phyloP scores from a whole-genome alignment of 176 grass and related monocot species.

The Carex scoparia region DNA sequence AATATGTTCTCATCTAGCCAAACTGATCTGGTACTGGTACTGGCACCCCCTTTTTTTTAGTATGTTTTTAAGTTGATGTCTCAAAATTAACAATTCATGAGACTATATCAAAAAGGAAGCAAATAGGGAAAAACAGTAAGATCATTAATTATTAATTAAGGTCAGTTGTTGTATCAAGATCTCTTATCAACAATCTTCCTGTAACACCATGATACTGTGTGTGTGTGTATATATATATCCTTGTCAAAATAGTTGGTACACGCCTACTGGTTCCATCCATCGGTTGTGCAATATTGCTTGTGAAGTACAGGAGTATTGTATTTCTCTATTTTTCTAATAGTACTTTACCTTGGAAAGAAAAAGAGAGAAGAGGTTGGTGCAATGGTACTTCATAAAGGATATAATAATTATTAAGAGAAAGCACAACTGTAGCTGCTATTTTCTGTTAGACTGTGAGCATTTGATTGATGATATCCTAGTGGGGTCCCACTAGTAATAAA shows the following conservation, averaged over 20 bases:
- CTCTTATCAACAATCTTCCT: conserved; percentile 2
- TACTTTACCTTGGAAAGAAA: background rate
- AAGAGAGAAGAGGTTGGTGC: background rate
- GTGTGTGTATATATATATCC: background rate
- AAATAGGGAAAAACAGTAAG: background rate
- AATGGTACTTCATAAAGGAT: background rate
- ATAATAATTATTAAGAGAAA: too few relatives aligned
- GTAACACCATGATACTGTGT: background rate
- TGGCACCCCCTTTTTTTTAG: background rate
- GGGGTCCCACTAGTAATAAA: background rate
- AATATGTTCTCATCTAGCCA: background rate
- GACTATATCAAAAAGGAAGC: background rate
- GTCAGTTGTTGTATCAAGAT: conserved; percentile 13
- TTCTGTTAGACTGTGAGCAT: background rate
- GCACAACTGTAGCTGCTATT: background rate
- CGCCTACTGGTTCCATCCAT: background rate
- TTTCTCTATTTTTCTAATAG: background rate
- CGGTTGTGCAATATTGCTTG: background rate
- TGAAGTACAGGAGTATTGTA: background rate
- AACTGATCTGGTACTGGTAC: background rate
- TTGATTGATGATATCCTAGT: background rate
- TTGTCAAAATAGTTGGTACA: conserved; percentile 17
- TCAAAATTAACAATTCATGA: too few relatives aligned
- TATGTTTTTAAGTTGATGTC: too few relatives aligned
- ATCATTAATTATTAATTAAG: background rate